These are phyloP conservation scores for Tilletia indica DNA, from an alignment of 1,284 basidiomycete species.

Conservation along the genomic window DNA sequence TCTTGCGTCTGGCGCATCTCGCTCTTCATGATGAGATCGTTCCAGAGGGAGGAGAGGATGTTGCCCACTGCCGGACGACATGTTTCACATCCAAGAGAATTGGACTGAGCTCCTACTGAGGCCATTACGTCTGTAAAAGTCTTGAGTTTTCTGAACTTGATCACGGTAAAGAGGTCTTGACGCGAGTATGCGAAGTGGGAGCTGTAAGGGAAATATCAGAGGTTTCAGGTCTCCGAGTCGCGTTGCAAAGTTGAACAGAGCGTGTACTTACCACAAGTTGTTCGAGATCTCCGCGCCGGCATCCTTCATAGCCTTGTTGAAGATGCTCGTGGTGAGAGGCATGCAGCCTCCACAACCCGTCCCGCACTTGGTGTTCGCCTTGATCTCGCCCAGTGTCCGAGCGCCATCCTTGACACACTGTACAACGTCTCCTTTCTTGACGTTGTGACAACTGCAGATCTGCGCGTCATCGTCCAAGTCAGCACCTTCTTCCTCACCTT, in stretches of 20 bases:
- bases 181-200: conserved; percentile 70
- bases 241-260: background rate
- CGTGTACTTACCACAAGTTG: conserved; percentile 61
- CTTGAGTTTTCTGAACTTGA: conserved; percentile 68
- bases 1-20: conserved; percentile 71
- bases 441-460: conserved; percentile 71
- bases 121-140: conserved; percentile 66
- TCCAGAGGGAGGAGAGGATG: conserved; percentile 69
- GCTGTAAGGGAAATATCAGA: conserved; percentile 1
- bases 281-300: conserved; percentile 67
- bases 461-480: conserved; percentile 72
- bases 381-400: conserved; percentile 64
- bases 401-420: conserved; percentile 64
- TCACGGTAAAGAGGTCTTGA: conserved; percentile 68
- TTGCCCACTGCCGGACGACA: conserved; percentile 72
- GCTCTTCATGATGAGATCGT: conserved; percentile 69
- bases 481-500: conserved; percentile 65
- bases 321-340: conserved; percentile 63
- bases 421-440: conserved; percentile 66
- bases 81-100: conserved; percentile 69
- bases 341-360: conserved; percentile 73
- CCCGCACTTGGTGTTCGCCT: conserved; percentile 69
- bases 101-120: conserved; percentile 61
- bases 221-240: too few species aligned
- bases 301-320: conserved; percentile 70